phyloP scores from a whole-genome alignment of 768 basidiomycete genomes.

The Tephrocybe sp. region DNA sequence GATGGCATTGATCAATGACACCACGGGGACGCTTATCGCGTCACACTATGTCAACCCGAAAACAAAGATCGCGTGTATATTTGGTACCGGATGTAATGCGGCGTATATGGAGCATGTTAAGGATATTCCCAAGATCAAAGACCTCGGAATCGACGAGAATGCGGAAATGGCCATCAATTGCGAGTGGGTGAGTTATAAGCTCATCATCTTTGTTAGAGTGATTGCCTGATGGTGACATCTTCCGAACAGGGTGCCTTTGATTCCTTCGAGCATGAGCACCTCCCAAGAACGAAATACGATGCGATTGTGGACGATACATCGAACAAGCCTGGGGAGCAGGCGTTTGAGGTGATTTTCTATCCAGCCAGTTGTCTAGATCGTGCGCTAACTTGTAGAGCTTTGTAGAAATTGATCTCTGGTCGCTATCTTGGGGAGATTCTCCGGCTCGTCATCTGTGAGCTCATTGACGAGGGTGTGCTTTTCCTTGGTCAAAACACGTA shows the following conservation, averaged over 20 bases:
- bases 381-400: not conserved
- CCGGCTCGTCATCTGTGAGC: conserved; percentile 91
- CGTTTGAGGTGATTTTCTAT: conserved; percentile 74
- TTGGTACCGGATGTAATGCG: conserved; percentile 98
- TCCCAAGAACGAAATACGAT: conserved; percentile 96
- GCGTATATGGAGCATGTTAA: conserved; percentile 94
- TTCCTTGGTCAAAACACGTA: conserved; percentile 99
- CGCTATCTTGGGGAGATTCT: conserved; percentile 96
- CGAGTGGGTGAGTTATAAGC: conserved; percentile 70
- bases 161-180: conserved; percentile 94
- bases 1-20: conserved; percentile 94
- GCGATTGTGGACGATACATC: conserved; percentile 88
- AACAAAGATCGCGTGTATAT: conserved; percentile 94
- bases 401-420: conserved; percentile 91
- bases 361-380: not conserved
- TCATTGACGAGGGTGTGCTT: conserved; percentile 94
- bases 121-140: conserved; percentile 82
- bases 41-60: conserved; percentile 91
- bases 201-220: not conserved
- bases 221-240: not conserved
- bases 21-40: conserved; percentile 96
- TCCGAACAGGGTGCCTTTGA: conserved; percentile 87
- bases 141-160: conserved; percentile 64
- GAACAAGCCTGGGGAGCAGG: conserved; percentile 96
- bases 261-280: conserved; percentile 90